Evolutionary conservation across 768 basidiomycete genomes (phyloP), one percentile per base, ranked within the genome.

Genomic region (Trametes elegans): DNA sequence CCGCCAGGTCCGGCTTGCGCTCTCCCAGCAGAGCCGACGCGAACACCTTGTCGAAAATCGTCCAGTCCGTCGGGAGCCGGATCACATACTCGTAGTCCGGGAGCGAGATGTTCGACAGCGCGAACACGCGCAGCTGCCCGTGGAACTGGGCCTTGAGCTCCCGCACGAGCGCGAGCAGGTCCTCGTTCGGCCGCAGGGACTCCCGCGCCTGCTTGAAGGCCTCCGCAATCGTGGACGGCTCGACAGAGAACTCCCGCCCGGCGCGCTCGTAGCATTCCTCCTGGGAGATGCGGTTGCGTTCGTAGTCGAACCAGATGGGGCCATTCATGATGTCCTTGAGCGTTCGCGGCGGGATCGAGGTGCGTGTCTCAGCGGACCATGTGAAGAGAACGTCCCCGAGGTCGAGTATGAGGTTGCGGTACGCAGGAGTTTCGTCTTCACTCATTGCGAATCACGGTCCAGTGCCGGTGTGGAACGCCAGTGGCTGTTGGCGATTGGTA

Each of bases 351-450:
- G 78, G 70, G 53, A 82, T 74, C 36, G 64, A 63, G 6, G 77
- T 78, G 52, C 69, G 73, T 1, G 78, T 78, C 16, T 73, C 58
- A 1, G 77, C 58, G 9, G 79, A 81, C 80, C 81, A 84, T 36
- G 70, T 73, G 66, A 82, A 81, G 42, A 82, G 70, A 7, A 82
- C 80, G 60, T 81, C 81, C 18, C 81, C 80, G 28, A 83, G 69
- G 64, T 82, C 81, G 64, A 81, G 75, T 60, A 82, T 74, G 58
- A 81, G 66, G 9, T 75, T 69, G 19, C 44, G 49, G 31, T 48
- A 54, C 14, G 46, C 36, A 7, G 43, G 35, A 8, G 5, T 39
- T 11, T 36, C 24, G 13, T 7, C n/a, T 7, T 40, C 21, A 4
- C 29, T 26, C 43, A 39, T 53, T 13, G 28, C 21, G 13, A n/a